phyloP scores from a whole-genome alignment of 768 basidiomycete genomes.

The Xerocomellus dryophilus region DNA sequence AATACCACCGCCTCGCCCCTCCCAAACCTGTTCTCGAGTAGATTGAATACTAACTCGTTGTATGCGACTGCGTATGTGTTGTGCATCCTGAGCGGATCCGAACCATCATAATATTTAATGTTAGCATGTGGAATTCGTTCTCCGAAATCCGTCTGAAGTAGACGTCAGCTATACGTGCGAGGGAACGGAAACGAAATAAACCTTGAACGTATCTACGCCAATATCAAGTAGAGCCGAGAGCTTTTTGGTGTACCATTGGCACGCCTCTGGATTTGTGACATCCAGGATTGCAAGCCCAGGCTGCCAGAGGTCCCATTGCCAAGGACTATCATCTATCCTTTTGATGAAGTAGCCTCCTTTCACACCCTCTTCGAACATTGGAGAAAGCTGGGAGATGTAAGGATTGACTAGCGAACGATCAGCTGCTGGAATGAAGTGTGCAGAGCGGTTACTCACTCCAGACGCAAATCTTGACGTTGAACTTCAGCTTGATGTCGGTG shows the following conservation, averaged over 20 bases:
- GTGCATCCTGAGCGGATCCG: conserved; percentile 67
- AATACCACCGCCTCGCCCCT: conserved; percentile 67
- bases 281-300: conserved; percentile 63
- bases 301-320: conserved; percentile 73
- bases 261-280: conserved; percentile 53
- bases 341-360: conserved; percentile 71
- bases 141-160: conserved; percentile 64
- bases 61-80: conserved; percentile 69
- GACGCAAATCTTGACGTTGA: conserved; percentile 67
- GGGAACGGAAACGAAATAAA: conserved; percentile 13
- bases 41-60: conserved; percentile 65
- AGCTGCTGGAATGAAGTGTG: neutral
- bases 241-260: conserved; percentile 46
- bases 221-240: conserved; percentile 43
- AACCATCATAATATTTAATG: conserved; percentile 62
- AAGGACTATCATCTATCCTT: conserved; percentile 60
- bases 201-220: conserved; percentile 54
- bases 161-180: neutral
- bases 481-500: conserved; percentile 55
- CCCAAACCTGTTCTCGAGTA: conserved; percentile 58
- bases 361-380: conserved; percentile 66
- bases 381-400: conserved; percentile 67
- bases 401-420: conserved; percentile 53
- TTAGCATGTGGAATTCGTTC: conserved; percentile 70
- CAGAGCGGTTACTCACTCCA: conserved; percentile 49